Evolutionary conservation across 345 rosid genomes (phyloP).

Genomic region (Turnera subulata): DNA sequence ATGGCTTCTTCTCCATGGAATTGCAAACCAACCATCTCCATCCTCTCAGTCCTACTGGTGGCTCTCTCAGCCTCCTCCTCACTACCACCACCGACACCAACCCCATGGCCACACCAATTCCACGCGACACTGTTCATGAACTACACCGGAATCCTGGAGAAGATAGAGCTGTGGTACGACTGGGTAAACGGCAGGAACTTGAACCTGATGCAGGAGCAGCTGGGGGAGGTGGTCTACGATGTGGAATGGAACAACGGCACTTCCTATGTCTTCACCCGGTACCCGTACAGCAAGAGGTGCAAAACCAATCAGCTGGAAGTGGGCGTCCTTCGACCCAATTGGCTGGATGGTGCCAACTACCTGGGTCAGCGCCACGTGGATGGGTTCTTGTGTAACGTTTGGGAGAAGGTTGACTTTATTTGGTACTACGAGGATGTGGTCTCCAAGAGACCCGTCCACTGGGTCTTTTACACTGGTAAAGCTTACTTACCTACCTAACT

Average conservation of each 20-base stretch:
- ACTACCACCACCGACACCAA: slow-evolving; percentile 28
- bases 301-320: slow-evolving; percentile 32
- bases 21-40: slow-evolving; percentile 9
- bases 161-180: slow-evolving; percentile 63
- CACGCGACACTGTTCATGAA: slow-evolving; percentile 50
- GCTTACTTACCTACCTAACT: no score
- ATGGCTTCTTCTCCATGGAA: neutral
- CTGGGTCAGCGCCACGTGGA: slow-evolving; percentile 47
- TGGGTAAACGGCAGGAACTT: slow-evolving; percentile 58
- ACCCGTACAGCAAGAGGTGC: slow-evolving; percentile 31
- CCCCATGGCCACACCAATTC: slow-evolving; percentile 52
- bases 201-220: slow-evolving; percentile 52
- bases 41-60: slow-evolving; percentile 1
- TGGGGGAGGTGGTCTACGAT: slow-evolving; percentile 42
- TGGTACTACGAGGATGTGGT: slow-evolving; percentile 56
- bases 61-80: no score
- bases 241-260: slow-evolving; percentile 66
- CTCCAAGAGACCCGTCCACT: slow-evolving; percentile 47
- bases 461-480: slow-evolving; percentile 56
- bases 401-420: slow-evolving; percentile 62
- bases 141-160: slow-evolving; percentile 34
- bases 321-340: slow-evolving; percentile 57
- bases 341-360: slow-evolving; percentile 53
- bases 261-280: slow-evolving; percentile 46
- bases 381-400: slow-evolving; percentile 57